phyloP scores from a whole-genome alignment of 1,284 basidiomycete species.

The Ganoderma lingzhi region DNA sequence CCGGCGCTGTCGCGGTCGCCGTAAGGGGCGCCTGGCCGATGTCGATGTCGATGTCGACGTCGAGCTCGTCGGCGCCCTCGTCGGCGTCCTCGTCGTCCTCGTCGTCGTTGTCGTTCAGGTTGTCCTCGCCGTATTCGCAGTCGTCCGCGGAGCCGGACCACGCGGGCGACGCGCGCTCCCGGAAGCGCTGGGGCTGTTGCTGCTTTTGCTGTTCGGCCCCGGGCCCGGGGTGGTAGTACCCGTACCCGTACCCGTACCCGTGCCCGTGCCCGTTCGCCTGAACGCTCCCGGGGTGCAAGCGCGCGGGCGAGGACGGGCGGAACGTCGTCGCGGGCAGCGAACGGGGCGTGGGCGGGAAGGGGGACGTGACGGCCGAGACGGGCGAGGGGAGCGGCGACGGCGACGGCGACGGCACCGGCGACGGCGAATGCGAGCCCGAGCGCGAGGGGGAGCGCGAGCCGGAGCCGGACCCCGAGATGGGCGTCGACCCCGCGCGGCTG shows the following conservation, averaged over 20 bases:
- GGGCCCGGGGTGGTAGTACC: constrained; percentile 18
- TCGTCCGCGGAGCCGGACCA: constrained; percentile 6
- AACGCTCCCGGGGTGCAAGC: constrained; percentile 5
- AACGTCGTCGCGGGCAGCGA: constrained; percentile 27
- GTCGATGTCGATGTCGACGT: not conserved
- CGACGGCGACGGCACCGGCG: constrained; percentile 13
- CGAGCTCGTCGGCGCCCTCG: constrained; percentile 17
- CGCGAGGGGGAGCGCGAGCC: constrained; percentile 16
- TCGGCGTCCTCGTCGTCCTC: constrained; percentile 1
- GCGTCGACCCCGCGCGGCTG: constrained; percentile 15
- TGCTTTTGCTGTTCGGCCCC: too few relatives aligned
- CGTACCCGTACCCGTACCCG: too few relatives aligned
- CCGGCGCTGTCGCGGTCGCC: constrained; percentile 10
- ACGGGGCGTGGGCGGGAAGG: constrained; percentile 32
- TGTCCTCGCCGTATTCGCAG: not conserved
- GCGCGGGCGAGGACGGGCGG: constrained; percentile 22
- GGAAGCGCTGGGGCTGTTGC: not conserved
- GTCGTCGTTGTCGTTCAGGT: not conserved
- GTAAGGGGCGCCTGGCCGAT: not conserved
- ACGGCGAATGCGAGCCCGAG: constrained; percentile 22
- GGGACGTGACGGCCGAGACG: constrained; percentile 29
- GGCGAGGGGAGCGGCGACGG: constrained; percentile 30
- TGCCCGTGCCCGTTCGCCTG: constrained; percentile 13
- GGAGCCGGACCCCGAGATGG: constrained; percentile 17
- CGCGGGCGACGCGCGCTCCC: not conserved